Base-by-base conservation (phyloP, 2,329 filamentous ascomycete genomes). In the Capronia americana region DNA sequence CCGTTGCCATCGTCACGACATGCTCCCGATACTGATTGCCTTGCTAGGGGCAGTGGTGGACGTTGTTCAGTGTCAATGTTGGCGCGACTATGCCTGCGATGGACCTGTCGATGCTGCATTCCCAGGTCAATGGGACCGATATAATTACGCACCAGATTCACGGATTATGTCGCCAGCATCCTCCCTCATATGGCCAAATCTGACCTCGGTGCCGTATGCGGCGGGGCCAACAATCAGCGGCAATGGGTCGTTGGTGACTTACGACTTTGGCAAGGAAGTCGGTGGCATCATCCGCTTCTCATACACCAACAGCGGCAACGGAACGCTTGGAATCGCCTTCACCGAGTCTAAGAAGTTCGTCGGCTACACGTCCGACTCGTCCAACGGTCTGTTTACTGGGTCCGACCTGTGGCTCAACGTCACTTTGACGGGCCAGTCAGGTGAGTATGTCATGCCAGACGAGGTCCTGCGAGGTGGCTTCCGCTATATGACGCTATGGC, bases 231-330 rank as follows among this genome's bases (percentile, higher is more conserved):
- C 70, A 1, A 73, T 84, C 4, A 68, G 70, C 8, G 78, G 80
- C 11, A 86, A 87, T 71, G 84, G 82, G 11, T 85, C 83, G 2
- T 78, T 79, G n/a, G 73, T 86, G 1, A 82, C 87, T 1, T 85
- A 86, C 64, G 86, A 88, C 73, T 88, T 88, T 72, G 85, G 85
- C 3, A 77, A 81, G 26, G 84, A 87, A 72, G 84, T 88, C 4
- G 86, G 85, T 44, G 86, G 86, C 4, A 82, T 87, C 63, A 76
- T 84, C 4, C 82, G 80, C 3, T 70, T 88, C n/a, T 74, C 79
- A 10, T 88, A 86, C 70, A 77, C 76, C 2, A 75, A 80, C 4
- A 78, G 77, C 72, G 73, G 74, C 17, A 74, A 66, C 3, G 80
- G 78, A 3, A 72, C 76, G 1, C 68, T 85, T 5, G 82, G 82